Percentiles rank a stretch among this genome's conserved stretches.
Conservation (phyloP, 306 rosid genomes). For the Myrica gale region DNA sequence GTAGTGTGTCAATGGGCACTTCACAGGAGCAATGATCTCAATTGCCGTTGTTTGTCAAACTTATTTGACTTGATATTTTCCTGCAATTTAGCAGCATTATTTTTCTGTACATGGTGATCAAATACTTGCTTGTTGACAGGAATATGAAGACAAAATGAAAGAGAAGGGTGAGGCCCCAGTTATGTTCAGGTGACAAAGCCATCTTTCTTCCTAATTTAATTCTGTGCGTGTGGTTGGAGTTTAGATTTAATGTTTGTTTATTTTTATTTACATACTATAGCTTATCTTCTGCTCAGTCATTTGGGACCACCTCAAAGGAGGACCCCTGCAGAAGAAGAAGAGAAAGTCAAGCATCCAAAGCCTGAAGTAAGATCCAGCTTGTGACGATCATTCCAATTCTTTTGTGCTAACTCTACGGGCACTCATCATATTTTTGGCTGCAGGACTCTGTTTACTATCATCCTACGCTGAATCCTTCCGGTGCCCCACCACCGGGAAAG, state of each 20-base stretch:
- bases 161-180: slow-evolving; percentile 97
- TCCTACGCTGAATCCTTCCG: slow-evolving; percentile 91
- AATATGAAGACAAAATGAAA: slow-evolving; percentile 77
- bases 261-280: slow-evolving; percentile 38
- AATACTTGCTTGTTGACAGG: slow-evolving; percentile 50
- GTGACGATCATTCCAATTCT: slow-evolving; percentile 6
- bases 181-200: slow-evolving; percentile 81
- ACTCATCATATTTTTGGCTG: slow-evolving; percentile 12
- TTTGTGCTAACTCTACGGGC: background rate
- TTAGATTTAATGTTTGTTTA: slow-evolving; percentile 26
- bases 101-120: slow-evolving; percentile 22
- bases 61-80: slow-evolving; percentile 19
- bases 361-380: slow-evolving; percentile 72
- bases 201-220: background rate
- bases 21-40: background rate
- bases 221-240: slow-evolving; percentile 14
- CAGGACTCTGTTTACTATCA: slow-evolving; percentile 90
- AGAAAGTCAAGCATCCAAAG: slow-evolving; percentile 73
- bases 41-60: slow-evolving; percentile 17
- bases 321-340: slow-evolving; percentile 93
- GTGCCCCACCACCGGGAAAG: slow-evolving; percentile 99
- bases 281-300: slow-evolving; percentile 63
- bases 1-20: slow-evolving; percentile 2
- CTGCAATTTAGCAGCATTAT: slow-evolving; percentile 7
- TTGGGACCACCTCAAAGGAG: slow-evolving; percentile 91